Conservation (phyloP, 2,329 filamentous ascomycete species). For the Talaromyces sp. region DNA sequence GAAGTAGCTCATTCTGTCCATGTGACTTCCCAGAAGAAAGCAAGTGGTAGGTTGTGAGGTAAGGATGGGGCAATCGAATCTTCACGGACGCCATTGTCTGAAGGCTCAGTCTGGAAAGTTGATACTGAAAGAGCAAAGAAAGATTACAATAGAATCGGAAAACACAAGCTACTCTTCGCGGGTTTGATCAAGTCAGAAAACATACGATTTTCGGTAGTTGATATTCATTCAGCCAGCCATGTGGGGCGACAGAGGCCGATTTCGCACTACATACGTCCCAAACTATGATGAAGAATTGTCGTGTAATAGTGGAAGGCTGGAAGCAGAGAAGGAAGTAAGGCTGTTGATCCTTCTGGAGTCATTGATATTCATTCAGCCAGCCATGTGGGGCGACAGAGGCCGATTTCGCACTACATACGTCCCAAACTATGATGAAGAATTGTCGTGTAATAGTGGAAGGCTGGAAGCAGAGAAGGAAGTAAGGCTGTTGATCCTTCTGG, state of each 20-base stretch:
- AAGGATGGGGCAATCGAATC: conserved; percentile 47
- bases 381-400: background rate
- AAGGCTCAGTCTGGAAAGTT: background rate
- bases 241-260: background rate
- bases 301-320: background rate
- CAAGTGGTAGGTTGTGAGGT: conserved; percentile 41
- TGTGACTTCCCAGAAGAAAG: conserved; percentile 28
- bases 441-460: background rate
- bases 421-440: background rate
- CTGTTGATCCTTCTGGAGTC: background rate
- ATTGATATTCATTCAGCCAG: background rate
- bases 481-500: background rate
- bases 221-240: background rate
- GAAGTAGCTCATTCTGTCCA: conserved; percentile 29
- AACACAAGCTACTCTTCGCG: background rate
- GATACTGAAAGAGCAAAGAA: background rate
- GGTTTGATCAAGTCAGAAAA: background rate
- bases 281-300: background rate
- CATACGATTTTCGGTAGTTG: no score
- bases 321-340: background rate
- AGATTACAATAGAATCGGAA: background rate
- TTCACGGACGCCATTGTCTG: conserved; percentile 7
- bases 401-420: background rate
- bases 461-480: background rate
- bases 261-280: background rate